Conservation (phyloP, 495 filamentous ascomycete species). For the Wilcoxina mikolae region DNA sequence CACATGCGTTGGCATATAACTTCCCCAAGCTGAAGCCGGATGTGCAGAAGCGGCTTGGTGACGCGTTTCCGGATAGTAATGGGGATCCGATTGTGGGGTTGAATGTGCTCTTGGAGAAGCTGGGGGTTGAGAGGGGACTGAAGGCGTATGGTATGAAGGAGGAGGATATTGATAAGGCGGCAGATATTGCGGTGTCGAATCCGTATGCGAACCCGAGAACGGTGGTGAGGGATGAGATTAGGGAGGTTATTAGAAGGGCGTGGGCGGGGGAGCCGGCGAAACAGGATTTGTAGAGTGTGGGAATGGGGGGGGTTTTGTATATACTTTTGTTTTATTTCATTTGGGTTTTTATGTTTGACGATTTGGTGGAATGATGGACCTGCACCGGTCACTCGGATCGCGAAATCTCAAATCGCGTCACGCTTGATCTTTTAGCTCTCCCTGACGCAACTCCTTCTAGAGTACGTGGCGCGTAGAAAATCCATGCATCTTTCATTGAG, state of each 20-base stretch:
- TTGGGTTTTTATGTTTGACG: too few relatives aligned
- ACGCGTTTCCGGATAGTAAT: conserved; percentile 43
- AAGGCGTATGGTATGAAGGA: conserved; percentile 51
- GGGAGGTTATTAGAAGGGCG: conserved; percentile 49
- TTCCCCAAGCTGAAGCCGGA: conserved; percentile 43
- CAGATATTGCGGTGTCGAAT: conserved; percentile 48
- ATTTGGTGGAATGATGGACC: too few relatives aligned
- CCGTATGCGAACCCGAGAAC: conserved; percentile 51
- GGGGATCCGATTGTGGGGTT: conserved; percentile 45
- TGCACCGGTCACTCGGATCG: too few relatives aligned
- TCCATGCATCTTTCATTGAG: too few relatives aligned
- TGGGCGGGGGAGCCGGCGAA: conserved; percentile 54
- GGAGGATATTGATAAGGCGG: conserved; percentile 50
- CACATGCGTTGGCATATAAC: conserved; percentile 55
- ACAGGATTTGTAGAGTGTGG: conserved; percentile 37
- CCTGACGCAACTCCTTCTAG: too few relatives aligned
- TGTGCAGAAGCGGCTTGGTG: conserved; percentile 43
- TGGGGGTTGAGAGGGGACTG: conserved; percentile 44
- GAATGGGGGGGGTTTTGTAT: neutral
- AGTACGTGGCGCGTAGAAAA: too few relatives aligned
- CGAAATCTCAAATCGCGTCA: too few relatives aligned
- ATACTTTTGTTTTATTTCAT: neutral
- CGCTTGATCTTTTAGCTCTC: too few relatives aligned
- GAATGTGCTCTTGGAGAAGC: conserved; percentile 42
- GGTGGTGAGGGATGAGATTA: conserved; percentile 42